These are phyloP conservation scores for Colletotrichum incanum DNA, from an alignment of 2,329 filamentous ascomycete genomes.

Conservation along the genomic window DNA sequence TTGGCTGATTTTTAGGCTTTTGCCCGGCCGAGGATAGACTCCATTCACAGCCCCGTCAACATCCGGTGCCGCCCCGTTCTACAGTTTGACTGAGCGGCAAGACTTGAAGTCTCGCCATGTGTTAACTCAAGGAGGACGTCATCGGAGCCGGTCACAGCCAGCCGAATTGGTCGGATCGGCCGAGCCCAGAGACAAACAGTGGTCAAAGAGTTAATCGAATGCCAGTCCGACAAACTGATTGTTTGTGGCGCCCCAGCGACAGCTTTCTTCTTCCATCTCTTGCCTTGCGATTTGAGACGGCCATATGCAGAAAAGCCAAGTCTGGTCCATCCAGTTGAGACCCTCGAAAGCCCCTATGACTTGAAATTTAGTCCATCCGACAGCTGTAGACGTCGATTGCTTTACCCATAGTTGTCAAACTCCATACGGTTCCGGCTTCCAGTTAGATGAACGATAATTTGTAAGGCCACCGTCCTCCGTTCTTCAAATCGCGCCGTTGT, in stretches of 20 bases:
- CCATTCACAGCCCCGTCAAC: background rate
- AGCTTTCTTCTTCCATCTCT: slow-evolving; percentile 7
- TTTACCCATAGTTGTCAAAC: background rate
- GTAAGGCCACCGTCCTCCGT: background rate
- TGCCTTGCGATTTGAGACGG: slow-evolving; percentile 3
- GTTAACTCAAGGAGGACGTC: background rate
- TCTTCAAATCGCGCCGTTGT: too few species aligned
- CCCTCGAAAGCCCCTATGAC: background rate
- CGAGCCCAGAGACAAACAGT: slow-evolving; percentile 9
- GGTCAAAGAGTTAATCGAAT: background rate
- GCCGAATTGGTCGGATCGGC: background rate
- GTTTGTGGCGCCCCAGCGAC: background rate
- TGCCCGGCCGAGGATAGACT: slow-evolving; percentile 6
- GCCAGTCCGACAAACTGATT: slow-evolving; percentile 11
- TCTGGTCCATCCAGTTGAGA: background rate
- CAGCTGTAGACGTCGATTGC: background rate
- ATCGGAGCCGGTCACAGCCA: slow-evolving; percentile 15
- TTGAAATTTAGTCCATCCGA: background rate
- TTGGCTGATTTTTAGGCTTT: slow-evolving; percentile 25
- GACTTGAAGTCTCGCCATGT: background rate
- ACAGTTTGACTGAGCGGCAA: background rate
- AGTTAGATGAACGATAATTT: background rate
- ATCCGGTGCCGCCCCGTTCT: slow-evolving; percentile 4
- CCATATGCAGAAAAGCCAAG: background rate
- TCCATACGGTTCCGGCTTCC: background rate